Percentiles rank a stretch among this genome's conserved stretches.
phyloP scores from a whole-genome alignment of 768 basidiomycete genomes.

The Heimioporus sp. region DNA sequence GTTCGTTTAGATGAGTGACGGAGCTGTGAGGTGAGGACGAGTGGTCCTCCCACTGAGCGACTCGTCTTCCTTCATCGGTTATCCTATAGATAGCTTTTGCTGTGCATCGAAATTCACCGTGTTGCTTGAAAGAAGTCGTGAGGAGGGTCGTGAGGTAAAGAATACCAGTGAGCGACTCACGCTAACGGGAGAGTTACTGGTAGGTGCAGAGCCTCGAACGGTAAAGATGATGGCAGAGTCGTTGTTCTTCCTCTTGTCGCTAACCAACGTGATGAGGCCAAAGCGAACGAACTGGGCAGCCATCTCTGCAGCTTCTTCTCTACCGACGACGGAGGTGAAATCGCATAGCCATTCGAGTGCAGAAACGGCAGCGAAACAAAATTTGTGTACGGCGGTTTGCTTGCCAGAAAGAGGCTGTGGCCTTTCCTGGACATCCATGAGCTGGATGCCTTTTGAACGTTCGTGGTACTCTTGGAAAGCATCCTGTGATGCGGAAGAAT shows the following conservation, averaged over 20 bases:
- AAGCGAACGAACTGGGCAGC: conserved; percentile 97
- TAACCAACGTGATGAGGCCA: conserved; percentile 83
- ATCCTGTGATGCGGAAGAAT: conserved; percentile 48
- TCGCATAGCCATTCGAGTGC: conserved; percentile 98
- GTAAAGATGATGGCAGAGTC: conserved; percentile 94
- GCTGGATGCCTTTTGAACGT: conserved; percentile 67
- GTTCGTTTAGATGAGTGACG: conserved; percentile 57
- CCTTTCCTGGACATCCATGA: conserved; percentile 72
- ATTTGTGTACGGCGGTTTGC: conserved; percentile 48
- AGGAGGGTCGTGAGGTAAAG: conserved; percentile 1
- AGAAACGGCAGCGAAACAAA: conserved; percentile 82
- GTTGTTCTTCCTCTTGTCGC: conserved; percentile 88
- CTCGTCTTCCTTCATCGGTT: conserved; percentile 84
- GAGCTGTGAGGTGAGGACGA: conserved; percentile 63
- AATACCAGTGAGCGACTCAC: conserved; percentile 39
- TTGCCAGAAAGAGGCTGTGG: conserved; percentile 51
- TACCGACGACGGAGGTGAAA: conserved; percentile 91
- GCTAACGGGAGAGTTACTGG: conserved; percentile 71
- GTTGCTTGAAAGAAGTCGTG: conserved; percentile 53
- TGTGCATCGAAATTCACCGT: conserved; percentile 95
- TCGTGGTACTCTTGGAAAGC: conserved; percentile 75
- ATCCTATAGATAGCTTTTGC: conserved; percentile 94
- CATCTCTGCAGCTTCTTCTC: conserved; percentile 97
- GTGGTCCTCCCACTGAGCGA: conserved; percentile 79
- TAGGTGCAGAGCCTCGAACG: conserved; percentile 76